A percentile compares a stretch with the other conserved stretches of the same genome.
phyloP scores from a whole-genome alignment of 345 rosid species.

The Pseudoturritis turrita region DNA sequence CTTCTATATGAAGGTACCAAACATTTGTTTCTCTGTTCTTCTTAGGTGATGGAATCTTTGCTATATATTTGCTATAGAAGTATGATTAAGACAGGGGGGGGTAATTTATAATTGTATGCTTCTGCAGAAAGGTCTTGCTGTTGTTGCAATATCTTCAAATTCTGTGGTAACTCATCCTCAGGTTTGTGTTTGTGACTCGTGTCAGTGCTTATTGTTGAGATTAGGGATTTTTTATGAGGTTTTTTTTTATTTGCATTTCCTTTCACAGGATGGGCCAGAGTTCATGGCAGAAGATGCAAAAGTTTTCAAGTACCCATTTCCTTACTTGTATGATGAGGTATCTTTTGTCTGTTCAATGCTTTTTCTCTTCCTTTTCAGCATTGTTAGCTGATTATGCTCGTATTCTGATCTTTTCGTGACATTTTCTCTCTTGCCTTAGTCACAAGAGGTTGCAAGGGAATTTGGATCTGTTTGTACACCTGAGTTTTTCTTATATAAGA shows the following conservation, averaged over 20 bases:
- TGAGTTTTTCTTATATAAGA: constrained; percentile 79
- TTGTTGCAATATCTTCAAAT: constrained; percentile 87
- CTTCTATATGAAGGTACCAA: constrained; percentile 67
- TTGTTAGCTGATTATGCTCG: not conserved
- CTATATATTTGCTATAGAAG: not conserved
- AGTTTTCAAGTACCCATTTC: constrained; percentile 64
- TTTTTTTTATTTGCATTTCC: constrained; percentile 15
- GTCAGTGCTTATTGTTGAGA: constrained; percentile 22
- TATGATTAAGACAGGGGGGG: not conserved
- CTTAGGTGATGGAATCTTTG: not conserved
- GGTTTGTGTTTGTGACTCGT: constrained; percentile 49
- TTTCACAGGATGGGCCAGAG: constrained; percentile 84
- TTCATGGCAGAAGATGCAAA: constrained; percentile 90
- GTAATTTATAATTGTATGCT: not conserved
- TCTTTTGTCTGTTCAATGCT: not conserved
- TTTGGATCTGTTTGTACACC: constrained; percentile 90
- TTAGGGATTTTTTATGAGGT: not conserved
- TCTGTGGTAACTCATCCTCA: constrained; percentile 81
- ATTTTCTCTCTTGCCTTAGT: constrained; percentile 37
- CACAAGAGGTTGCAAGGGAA: constrained; percentile 73
- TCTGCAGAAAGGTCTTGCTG: constrained; percentile 85
- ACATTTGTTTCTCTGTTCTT: constrained; percentile 1
- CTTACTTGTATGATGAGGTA: constrained; percentile 84
- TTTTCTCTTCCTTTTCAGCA: not conserved
- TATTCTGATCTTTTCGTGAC: not conserved